Evolutionary conservation across 2,329 filamentous ascomycete genomes (phyloP), one percentile per base, ranked within the genome.

Genomic region (Fusarium stilboides): DNA sequence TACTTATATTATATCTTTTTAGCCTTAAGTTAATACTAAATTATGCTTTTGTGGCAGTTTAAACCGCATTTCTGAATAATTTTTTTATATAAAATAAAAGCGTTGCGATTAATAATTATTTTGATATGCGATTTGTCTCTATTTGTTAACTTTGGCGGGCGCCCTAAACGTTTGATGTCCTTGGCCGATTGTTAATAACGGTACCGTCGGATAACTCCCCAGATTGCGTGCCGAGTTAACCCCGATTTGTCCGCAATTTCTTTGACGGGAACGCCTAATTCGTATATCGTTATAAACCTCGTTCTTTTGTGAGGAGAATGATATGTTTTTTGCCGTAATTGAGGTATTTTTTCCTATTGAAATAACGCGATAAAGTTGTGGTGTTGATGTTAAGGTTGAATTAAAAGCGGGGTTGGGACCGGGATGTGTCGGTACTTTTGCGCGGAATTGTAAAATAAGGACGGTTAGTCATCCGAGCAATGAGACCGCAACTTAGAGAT

Each of bases 1-100:
- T 39, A 36, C 31, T 40, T 33, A 47, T 63, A 49, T 40, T 44
- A 51, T n/a, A 42, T 34, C 22, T 14, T n/a, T 47, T 36, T 33
- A 43, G 14, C 24, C 13, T 17, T 28, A 15, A 15, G 9, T 45
- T 37, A 22, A 37, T 53, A n/a, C 10, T 33, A 26, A 50, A 50
- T 31, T n/a, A n/a, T 28, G 19, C 40, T 39, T 33, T 9, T 33
- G 31, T 33, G 31, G 13, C 34, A 26, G 12, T 43, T 24, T 6
- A 24, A 24, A 26, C n/a, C 17, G 20, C 10, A 46, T 46, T 49
- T 24, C 22, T 24, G 22, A 6, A 24, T 24, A 6, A 24, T 24
- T 24, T 24, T 6, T 24, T 6, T 24, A 24, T 24, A 24, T 24
- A 6, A 24, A 24, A 24, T 24, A 6, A 24, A 24, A 24, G 22